Evolutionary conservation across 768 basidiomycete genomes (phyloP).

Genomic region (Phaffia tasmanica): DNA sequence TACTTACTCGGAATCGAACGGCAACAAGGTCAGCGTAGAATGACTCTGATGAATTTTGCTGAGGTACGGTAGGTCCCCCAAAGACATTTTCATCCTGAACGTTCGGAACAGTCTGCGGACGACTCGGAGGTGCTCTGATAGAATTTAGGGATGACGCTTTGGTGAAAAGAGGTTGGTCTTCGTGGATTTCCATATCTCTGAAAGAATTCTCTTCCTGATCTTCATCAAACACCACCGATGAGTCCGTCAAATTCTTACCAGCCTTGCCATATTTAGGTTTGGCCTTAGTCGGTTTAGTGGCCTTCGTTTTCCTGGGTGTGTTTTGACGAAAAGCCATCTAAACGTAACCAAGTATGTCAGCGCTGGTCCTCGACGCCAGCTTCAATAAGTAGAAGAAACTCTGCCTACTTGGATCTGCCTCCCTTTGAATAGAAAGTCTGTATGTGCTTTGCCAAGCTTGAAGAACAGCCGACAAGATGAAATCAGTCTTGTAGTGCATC

Average conservation of each 20-base stretch:
- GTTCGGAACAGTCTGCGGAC: neutral
- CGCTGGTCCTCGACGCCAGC: neutral
- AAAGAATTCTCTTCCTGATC: neutral
- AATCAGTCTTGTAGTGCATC: neutral
- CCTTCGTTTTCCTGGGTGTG: slow-evolving; percentile 18
- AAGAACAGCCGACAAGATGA: neutral
- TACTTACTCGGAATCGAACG: neutral
- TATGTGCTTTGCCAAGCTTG: slow-evolving; percentile 12
- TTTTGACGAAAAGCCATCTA: slow-evolving; percentile 21
- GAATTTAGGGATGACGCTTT: neutral
- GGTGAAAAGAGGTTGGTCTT: neutral
- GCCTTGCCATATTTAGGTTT: slow-evolving; percentile 12
- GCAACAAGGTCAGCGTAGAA: neutral
- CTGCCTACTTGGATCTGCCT: slow-evolving; percentile 9
- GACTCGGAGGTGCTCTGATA: neutral
- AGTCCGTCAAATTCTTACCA: slow-evolving; percentile 6
- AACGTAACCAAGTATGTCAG: neutral
- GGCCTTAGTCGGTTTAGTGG: slow-evolving; percentile 1
- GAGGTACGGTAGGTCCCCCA: neutral
- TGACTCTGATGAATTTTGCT: neutral
- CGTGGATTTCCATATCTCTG: slow-evolving; percentile 10
- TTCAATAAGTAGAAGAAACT: neutral
- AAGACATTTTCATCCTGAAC: neutral
- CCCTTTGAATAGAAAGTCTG: slow-evolving; percentile 15
- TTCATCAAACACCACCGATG: slow-evolving; percentile 10